Base-by-base conservation (phyloP, 2,329 filamentous ascomycete species). In the Xylariales sp. region DNA sequence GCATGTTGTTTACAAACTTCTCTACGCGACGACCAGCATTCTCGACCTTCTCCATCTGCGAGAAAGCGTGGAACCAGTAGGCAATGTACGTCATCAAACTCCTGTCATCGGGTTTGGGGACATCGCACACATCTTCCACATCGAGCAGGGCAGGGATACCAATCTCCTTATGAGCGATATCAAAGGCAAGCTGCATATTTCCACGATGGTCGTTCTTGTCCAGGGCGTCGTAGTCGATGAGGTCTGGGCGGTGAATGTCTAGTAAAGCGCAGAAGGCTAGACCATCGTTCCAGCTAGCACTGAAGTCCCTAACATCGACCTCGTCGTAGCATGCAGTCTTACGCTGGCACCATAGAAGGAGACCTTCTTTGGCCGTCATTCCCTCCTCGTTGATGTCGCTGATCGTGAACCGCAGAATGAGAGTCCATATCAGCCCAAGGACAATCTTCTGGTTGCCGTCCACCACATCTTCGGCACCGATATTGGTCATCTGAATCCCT, bases 21-120 rank as follows among this genome's bases (percentile, higher is more conserved):
- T 98, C 93, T 5, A 98, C 93, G 50, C 93, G 80, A 44, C 93
- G 80, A 5, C 93, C 93, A 4, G 93, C 93, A 59, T 98, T 98
- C 64, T 98, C 93, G 7, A 98, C 93, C 60, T 91, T 86, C 67
- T 98, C 93, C 83, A 98, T 94, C 57, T 97, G 91, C 20, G 91
- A 97, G 61, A 98, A 98, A 52, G 93, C 93, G 59, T 98, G 93
- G 75, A 98, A 98, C 93, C 93, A 98, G 70, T 98, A 98, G 47
- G 93, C 93, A 53, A 98, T 98, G 63, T 98, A 98, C 1, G 93
- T 98, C 93, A 98, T 98, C 59, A 98, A 74, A 60, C 87, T 94
- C 52, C 88, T 83, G 65, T 98, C 93, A 60, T 98, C 93, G 17
- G 93, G 93, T 66, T 93, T 94, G 17, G 89, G 78, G 19, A 98